Evolutionary conservation across 495 filamentous ascomycete species (phyloP).

Genomic region (Hypomontagnella monticulosa): DNA sequence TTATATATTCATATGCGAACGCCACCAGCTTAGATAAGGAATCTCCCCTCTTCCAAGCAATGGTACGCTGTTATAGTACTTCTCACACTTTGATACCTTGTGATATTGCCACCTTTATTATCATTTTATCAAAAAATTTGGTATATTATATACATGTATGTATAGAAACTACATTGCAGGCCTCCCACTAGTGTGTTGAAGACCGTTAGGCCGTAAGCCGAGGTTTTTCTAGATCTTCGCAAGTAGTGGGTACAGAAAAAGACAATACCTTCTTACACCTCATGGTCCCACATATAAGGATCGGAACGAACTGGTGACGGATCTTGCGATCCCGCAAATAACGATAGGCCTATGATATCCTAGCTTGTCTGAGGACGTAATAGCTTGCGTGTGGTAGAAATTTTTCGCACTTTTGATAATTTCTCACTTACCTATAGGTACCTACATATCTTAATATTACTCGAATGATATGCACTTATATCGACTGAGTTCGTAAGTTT

Average conservation of each 20-base stretch:
- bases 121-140: too few species aligned
- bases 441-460: background rate
- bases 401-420: too few species aligned
- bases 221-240: background rate
- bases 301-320: constrained; percentile 5
- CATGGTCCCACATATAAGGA: constrained; percentile 19
- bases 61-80: too few species aligned
- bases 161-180: background rate
- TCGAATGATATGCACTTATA: too few species aligned
- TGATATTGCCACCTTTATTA: too few species aligned
- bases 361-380: too few species aligned
- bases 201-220: background rate
- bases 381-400: background rate
- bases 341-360: too few species aligned
- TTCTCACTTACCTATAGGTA: too few species aligned
- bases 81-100: too few species aligned
- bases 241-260: background rate
- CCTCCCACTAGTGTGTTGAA: background rate
- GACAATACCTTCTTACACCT: constrained; percentile 2
- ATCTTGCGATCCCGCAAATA: constrained; percentile 11
- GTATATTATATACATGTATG: too few species aligned
- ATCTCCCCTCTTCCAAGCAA: too few species aligned
- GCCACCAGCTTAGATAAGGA: background rate
- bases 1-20: constrained; percentile 10
- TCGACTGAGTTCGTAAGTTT: constrained; percentile 1